Evolutionary conservation across 768 basidiomycete species (phyloP).

Genomic region (Russula brevipes): DNA sequence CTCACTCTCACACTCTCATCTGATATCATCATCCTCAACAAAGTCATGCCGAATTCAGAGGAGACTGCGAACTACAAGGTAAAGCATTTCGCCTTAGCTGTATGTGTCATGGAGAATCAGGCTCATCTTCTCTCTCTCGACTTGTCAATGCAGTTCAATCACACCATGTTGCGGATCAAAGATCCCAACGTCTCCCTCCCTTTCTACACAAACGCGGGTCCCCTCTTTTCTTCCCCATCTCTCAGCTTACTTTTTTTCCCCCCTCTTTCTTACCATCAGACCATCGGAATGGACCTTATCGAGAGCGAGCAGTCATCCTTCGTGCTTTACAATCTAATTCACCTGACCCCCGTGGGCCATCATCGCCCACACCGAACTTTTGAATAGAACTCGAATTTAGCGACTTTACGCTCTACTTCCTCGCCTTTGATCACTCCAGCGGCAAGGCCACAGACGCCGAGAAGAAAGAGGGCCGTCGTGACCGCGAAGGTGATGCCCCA

Average conservation of each 20-base stretch:
- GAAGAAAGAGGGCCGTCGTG: conserved; percentile 43
- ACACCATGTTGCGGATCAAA: conserved; percentile 86
- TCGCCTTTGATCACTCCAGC: conserved; percentile 67
- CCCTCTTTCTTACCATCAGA: conserved; percentile 10
- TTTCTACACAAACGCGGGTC: conserved; percentile 70
- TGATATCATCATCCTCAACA: neutral
- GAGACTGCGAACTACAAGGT: conserved; percentile 24
- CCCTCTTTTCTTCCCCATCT: neutral
- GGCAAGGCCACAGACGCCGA: conserved; percentile 48
- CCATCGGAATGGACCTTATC: conserved; percentile 33
- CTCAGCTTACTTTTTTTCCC: neutral
- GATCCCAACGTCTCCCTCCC: conserved; percentile 75
- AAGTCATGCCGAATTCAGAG: conserved; percentile 22
- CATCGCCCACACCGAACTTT: neutral
- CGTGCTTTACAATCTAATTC: neutral
- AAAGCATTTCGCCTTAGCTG: neutral
- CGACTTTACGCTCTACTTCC: conserved; percentile 79
- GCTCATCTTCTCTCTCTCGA: neutral
- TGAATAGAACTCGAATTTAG: conserved; percentile 46
- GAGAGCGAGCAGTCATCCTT: conserved; percentile 24
- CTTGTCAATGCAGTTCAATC: conserved; percentile 56
- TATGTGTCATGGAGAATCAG: neutral
- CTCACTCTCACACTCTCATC: no score
- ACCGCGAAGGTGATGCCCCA: conserved; percentile 56
- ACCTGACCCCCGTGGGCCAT: neutral